phyloP scores from a whole-genome alignment of 1,284 basidiomycete species.

The Cutaneotrichosporon spelunceum region DNA sequence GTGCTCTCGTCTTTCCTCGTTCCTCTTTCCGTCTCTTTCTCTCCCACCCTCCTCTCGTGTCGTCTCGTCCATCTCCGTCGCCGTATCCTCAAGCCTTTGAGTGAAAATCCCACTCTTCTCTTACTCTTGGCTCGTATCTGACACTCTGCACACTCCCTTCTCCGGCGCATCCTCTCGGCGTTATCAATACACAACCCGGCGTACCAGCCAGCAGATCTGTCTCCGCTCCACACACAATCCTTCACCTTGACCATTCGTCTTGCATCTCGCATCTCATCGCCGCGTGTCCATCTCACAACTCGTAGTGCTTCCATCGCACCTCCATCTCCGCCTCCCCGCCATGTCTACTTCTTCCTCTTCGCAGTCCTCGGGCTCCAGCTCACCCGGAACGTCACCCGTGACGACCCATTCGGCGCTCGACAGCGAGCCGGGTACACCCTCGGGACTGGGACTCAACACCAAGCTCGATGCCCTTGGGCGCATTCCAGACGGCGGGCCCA shows the following conservation, averaged over 20 bases:
- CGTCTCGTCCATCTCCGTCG: neutral
- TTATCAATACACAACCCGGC: neutral
- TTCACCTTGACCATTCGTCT: neutral
- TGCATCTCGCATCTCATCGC: neutral
- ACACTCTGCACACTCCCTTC: neutral
- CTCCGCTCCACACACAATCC: neutral
- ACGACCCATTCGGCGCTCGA: slow-evolving; percentile 2
- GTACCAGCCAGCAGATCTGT: neutral
- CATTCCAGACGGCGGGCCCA: neutral
- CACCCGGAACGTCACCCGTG: slow-evolving; percentile 1
- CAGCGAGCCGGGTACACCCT: slow-evolving; percentile 3
- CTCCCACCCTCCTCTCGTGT: neutral
- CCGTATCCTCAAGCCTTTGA: too few species aligned
- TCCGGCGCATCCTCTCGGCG: neutral
- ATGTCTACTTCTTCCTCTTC: slow-evolving; percentile 4
- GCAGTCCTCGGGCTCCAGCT: neutral
- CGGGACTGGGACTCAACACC: slow-evolving; percentile 1
- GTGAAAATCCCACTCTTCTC: neutral
- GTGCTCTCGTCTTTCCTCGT: too few species aligned
- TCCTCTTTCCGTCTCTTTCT: neutral
- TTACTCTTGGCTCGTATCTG: neutral
- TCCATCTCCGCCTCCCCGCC: neutral
- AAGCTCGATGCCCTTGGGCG: slow-evolving; percentile 1
- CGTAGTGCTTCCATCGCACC: neutral
- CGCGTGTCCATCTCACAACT: neutral